phyloP scores from a whole-genome alignment of 495 filamentous ascomycete species.

The Xeromyces bisporus region DNA sequence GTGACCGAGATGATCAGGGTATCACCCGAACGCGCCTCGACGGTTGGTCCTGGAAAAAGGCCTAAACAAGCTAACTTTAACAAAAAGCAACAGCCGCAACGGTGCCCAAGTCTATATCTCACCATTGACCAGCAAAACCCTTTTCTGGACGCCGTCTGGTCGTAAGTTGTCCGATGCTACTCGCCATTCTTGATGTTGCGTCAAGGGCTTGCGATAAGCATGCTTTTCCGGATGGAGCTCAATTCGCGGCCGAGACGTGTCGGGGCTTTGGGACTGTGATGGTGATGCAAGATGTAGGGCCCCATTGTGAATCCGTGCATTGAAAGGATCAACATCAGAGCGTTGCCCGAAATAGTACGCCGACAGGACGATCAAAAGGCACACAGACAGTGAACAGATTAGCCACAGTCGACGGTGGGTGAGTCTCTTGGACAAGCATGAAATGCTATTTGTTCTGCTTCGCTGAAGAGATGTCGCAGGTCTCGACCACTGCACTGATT shows the following conservation, averaged over 20 bases:
- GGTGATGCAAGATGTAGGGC: neutral
- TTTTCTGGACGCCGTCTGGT: constrained; percentile 28
- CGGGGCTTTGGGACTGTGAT: neutral
- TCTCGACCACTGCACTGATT: too few species aligned
- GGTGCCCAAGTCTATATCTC: neutral
- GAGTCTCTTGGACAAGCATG: neutral
- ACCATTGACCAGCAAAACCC: constrained; percentile 24
- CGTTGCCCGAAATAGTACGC: neutral
- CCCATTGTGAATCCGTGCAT: too few species aligned
- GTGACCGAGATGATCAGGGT: constrained; percentile 49
- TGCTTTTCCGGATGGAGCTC: constrained; percentile 25
- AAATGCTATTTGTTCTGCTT: too few species aligned
- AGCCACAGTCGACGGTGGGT: constrained; percentile 1
- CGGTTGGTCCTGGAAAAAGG: constrained; percentile 21
- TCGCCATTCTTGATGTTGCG: constrained; percentile 19
- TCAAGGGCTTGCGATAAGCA: constrained; percentile 14
- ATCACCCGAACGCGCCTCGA: constrained; percentile 40
- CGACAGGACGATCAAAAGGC: neutral
- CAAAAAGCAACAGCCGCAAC: too few species aligned
- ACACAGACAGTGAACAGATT: neutral
- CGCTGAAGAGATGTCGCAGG: too few species aligned
- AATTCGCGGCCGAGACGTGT: constrained; percentile 10
- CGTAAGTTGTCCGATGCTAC: constrained; percentile 14
- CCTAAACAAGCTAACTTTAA: too few species aligned
- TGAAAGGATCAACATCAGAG: neutral